phyloP scores from a whole-genome alignment of 148 eudicot species.

The Amaranthus cruentus region DNA sequence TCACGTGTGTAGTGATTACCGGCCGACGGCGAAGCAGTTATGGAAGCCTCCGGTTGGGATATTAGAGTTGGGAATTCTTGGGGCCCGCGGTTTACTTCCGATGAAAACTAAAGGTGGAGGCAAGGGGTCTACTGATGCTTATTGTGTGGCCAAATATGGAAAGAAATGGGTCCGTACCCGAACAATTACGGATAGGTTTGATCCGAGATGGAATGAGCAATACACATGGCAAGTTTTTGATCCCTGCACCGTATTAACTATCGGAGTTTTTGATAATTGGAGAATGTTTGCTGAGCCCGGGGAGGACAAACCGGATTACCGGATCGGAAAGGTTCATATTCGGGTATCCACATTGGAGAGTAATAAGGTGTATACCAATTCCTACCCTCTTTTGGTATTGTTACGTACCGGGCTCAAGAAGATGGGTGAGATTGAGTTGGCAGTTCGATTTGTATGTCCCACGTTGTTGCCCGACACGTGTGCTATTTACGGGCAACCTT shows the following conservation, averaged over 20 bases:
- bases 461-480: conserved; percentile 79
- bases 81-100: conserved; percentile 80
- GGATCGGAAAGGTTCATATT: conserved; percentile 74
- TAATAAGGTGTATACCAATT: conserved; percentile 77
- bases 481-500: conserved; percentile 72
- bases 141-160: conserved; percentile 95
- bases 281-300: conserved; percentile 54
- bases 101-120: conserved; percentile 75
- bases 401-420: conserved; percentile 63
- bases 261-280: conserved; percentile 94
- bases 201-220: conserved; percentile 99
- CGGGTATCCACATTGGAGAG: conserved; percentile 89
- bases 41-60: conserved; percentile 90
- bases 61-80: conserved; percentile 82
- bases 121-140: conserved; percentile 91
- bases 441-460: conserved; percentile 80
- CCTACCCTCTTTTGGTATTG: conserved; percentile 74
- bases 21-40: conserved; percentile 90
- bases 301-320: conserved; percentile 67
- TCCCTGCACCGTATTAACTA: conserved; percentile 86
- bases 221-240: conserved; percentile 99
- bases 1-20: conserved; percentile 84
- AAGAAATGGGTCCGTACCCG: conserved; percentile 95
- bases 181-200: conserved; percentile 67
- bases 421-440: conserved; percentile 92